Conservation (phyloP, 495 filamentous ascomycete species). For the Podospora pseudoanserina region DNA sequence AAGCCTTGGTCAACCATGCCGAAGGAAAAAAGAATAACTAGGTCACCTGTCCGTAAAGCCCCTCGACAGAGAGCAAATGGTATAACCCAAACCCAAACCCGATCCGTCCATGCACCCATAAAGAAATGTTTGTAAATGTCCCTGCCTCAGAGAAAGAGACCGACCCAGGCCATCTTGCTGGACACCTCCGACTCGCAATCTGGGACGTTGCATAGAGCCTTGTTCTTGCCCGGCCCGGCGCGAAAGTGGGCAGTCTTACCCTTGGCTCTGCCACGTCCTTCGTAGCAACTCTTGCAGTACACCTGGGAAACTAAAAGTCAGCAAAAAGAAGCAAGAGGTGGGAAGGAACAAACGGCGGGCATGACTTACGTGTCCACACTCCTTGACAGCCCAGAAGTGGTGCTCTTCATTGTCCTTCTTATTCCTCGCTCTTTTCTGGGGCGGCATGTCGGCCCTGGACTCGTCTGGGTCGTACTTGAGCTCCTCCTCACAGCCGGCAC, state of each 20-base stretch:
- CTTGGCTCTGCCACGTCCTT: constrained; percentile 35
- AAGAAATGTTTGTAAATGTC: neutral
- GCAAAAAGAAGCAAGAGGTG: constrained; percentile 6
- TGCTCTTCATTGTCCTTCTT: constrained; percentile 46
- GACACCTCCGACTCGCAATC: constrained; percentile 40
- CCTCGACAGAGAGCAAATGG: neutral
- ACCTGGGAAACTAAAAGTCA: constrained; percentile 31
- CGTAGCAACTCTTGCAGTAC: constrained; percentile 45
- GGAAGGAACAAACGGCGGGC: neutral
- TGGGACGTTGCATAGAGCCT: constrained; percentile 41
- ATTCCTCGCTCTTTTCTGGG: constrained; percentile 36
- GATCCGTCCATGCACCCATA: neutral
- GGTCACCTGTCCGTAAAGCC: neutral
- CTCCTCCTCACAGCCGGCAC: constrained; percentile 46
- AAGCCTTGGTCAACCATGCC: neutral
- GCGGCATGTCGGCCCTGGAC: constrained; percentile 15
- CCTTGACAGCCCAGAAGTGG: constrained; percentile 49
- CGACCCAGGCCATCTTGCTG: constrained; percentile 42
- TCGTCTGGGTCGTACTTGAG: constrained; percentile 43
- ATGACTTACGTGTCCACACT: constrained; percentile 46
- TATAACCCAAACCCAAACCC: neutral
- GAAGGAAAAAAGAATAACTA: neutral
- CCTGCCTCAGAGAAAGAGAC: constrained; percentile 39
- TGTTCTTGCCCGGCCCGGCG: constrained; percentile 14
- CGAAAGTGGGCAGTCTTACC: constrained; percentile 25